phyloP scores from a whole-genome alignment of 805 yeast genomes.

The Schwanniomyces sp. region DNA sequence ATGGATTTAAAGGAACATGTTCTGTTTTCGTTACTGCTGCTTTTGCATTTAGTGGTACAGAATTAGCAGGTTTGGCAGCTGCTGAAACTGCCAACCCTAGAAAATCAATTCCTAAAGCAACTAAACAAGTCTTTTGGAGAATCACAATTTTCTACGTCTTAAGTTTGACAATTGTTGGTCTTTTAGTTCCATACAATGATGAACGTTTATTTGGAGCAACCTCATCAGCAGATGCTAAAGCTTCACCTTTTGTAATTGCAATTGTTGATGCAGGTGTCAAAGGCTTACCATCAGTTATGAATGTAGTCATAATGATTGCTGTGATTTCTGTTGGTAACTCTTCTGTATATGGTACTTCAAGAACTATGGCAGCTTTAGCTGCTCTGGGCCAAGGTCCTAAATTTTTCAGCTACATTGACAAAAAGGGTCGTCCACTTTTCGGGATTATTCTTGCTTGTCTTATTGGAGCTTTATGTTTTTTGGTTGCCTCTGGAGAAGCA shows the following conservation, averaged over 20 bases:
- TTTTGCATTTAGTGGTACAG: slow-evolving; percentile 36
- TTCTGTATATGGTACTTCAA: slow-evolving; percentile 69
- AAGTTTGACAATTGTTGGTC: slow-evolving; percentile 33
- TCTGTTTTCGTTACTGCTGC: slow-evolving; percentile 38
- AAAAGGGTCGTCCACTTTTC: slow-evolving; percentile 41
- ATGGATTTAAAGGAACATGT: slow-evolving; percentile 40
- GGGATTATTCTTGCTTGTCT: slow-evolving; percentile 31
- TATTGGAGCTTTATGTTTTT: slow-evolving; percentile 52
- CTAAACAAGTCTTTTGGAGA: slow-evolving; percentile 45
- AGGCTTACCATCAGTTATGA: slow-evolving; percentile 70
- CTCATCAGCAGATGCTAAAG: slow-evolving; percentile 39
- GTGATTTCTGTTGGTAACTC: slow-evolving; percentile 78
- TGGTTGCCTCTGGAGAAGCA: slow-evolving; percentile 45
- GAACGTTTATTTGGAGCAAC: slow-evolving; percentile 48
- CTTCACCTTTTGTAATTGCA: slow-evolving; percentile 78
- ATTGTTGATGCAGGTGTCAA: slow-evolving; percentile 59
- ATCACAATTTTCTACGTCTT: slow-evolving; percentile 38
- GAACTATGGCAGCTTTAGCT: slow-evolving; percentile 67
- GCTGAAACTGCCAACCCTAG: slow-evolving; percentile 41
- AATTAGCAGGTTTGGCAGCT: slow-evolving; percentile 37
- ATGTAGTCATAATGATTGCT: slow-evolving; percentile 69
- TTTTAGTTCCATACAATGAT: slow-evolving; percentile 52
- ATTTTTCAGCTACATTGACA: slow-evolving; percentile 38
- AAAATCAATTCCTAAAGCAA: slow-evolving; percentile 40
- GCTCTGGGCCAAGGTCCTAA: slow-evolving; percentile 70